Evolutionary conservation across 441 rosid genomes (phyloP), one percentile per base, ranked within the genome.

Genomic region (Sinapis alba): DNA sequence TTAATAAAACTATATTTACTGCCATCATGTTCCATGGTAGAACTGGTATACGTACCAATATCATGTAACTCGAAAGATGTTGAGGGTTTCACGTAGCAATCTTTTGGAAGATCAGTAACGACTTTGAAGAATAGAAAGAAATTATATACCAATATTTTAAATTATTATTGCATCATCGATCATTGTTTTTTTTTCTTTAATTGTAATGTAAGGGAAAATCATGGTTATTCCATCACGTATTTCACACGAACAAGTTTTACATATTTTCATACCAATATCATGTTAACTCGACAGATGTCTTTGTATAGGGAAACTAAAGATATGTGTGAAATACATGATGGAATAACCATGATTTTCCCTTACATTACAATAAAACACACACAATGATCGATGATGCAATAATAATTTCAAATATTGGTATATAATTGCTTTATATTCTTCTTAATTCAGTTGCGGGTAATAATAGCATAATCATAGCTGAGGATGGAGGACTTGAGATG

Each of bases 401-500:
- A 62, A 20, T 62, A 53, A 38, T 30, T 71, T 13, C 32, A 50
- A 67, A 71, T 3, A 2, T 19, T 28, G 24, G 28, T 27, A 56
- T 27, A 19, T 66, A 13, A 50, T 19, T 65, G 45, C n/a, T 51
- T 67, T 51, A 7, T 18, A 11, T 27, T 26, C 3, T 6, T 62
- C 43, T 15, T 8, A n/a, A 5, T 27, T 34, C 0, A 32, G 21
- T 5, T 47, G 5, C 4, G 71, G 28, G 9, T 32, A 30, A 59
- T 34, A 59, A 59, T 45, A 43, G 74, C 74, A 24, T 24, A 75
- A 62, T 69, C 69, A 75, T 75, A 69, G 73, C 51, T 62, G 11
- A 60, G 73, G 24, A 62, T 43, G 61, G 65, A 53, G 47, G 53
- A 28, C 38, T 67, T 54, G 68, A 69, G 34, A 63, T 57, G 62